Evolutionary conservation across 352 stramenopile genomes (phyloP), one percentile per base, ranked within the genome.

Genomic region (Aphanomyces stellatus): DNA sequence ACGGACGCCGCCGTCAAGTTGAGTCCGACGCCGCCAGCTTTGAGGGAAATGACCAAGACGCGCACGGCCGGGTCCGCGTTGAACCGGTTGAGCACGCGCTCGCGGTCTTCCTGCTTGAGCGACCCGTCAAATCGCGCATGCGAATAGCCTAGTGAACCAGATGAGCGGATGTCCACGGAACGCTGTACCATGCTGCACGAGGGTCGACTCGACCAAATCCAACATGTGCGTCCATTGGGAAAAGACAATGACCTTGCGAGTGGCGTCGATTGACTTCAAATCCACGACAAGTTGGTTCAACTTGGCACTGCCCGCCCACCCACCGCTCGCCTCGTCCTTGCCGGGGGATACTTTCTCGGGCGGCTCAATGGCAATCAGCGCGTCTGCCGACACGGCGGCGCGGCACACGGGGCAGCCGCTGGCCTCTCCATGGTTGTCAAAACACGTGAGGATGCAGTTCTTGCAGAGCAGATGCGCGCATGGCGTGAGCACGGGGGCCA

Each of bases 201-300:
- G 73, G 27, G 88, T 68, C 46, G 73, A 67, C 35, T 79, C 73
- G 6, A 96, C 77, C 76, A 96, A 82, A 46, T 94, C 80, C 7
- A 97, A 79, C 81, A 95, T 95, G 33, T 82, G 79, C 28, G 84
- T 95, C 84, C 88, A 97, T 72, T 97, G 89, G 8, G 86, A 96
- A 55, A 97, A 97, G 10, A 96, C 81, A 0, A 97, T 80, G 30
- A 93, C 81, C 59, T 97, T 97, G 28, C 83, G 79, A 57, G 78
- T 78, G 42, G 76, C 63, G 15, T 82, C 83, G 34, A 92, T 82
- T 8, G 62, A 49, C 55, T 82, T 72, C 19, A 95, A 69, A 69
- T 96, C 87, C 2, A 69, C 59, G 22, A 90, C 63, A 13, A 93
- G 70, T 48, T 87, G 84, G 27, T 74, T 74, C 17, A 95, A 64